Evolutionary conservation across 768 basidiomycete species (phyloP).

Genomic region (Auricularia sp.): DNA sequence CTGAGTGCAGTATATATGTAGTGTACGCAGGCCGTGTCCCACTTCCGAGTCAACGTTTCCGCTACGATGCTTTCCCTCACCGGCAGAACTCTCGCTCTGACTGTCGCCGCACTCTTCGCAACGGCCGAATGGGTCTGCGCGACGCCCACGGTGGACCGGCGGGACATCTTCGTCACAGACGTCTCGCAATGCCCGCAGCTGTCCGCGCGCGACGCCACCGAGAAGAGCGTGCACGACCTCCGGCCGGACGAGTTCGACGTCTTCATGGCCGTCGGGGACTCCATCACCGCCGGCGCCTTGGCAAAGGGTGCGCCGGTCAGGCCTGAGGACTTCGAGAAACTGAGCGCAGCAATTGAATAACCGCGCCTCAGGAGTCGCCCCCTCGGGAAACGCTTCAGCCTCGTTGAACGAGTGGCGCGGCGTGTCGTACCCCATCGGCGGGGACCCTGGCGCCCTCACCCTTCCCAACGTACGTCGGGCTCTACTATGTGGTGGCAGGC

Average conservation of each 20-base stretch:
- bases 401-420: constrained; percentile 14
- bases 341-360: no score
- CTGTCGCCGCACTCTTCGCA: no score
- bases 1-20: no score
- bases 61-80: no score
- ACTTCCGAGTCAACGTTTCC: no score
- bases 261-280: constrained; percentile 25
- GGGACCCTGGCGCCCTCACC: constrained; percentile 13
- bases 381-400: neutral
- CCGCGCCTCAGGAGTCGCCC: no score
- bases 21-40: no score
- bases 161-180: neutral
- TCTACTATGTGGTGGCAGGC: neutral
- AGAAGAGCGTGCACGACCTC: neutral
- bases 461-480: constrained; percentile 13
- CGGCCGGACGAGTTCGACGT: constrained; percentile 24
- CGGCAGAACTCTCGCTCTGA: no score
- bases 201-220: neutral
- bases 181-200: neutral
- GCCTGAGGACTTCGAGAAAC: no score
- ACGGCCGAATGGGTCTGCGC: neutral
- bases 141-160: neutral
- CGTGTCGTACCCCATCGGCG: constrained; percentile 14
- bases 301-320: constrained; percentile 7
- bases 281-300: constrained; percentile 23